Evolutionary conservation across 352 stramenopile species (phyloP), one percentile per base, ranked within the genome.

Genomic region (Phytophthora cryptogea): DNA sequence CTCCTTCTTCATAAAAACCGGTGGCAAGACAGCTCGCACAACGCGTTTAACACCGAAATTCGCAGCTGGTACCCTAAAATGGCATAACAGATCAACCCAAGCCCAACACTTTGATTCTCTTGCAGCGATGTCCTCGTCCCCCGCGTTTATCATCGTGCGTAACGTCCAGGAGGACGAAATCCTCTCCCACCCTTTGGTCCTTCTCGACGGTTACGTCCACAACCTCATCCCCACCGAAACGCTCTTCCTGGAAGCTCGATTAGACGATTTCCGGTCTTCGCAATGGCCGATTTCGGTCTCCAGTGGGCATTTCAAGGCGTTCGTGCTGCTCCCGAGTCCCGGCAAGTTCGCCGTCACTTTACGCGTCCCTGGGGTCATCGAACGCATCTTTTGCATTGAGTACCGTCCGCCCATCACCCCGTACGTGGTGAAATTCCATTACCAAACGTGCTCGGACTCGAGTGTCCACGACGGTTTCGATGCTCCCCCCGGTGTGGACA

Each of bases 101-200:
- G 2, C 20, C 20, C 20, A 23, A 23, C 20, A 23, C 20, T 23
- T 23, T 2, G 20, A 23, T 23, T 23, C 20, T 23, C 20, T 23
- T 23, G 20, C 20, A 23, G 20, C 20, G 8, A 47, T 28, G 16
- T 42, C 39, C 13, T 63, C 53, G 20, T 23, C 41, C 14, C 6
- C 44, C 35, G 16, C 40, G 8, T 31, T 11, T 46, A 78, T 90
- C 65, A 71, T 88, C 8, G 80, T 97, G 10, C 82, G 89, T 44
- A 98, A 96, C 52, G 66, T 96, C 28, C 66, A 80, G 54, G 78
- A 94, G 63, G 86, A 84, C 36, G 95, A 92, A 43, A 78, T 66
- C n/a, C 56, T 90, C 32, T 43, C 68, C 13, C 72, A 88, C 44
- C 78, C 78, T n/a, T 65, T 88, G 31, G 64, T 87, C 27, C 64